Evolutionary conservation across 169 alveolate species (phyloP).

Genomic region (Miamiensis avidus): DNA sequence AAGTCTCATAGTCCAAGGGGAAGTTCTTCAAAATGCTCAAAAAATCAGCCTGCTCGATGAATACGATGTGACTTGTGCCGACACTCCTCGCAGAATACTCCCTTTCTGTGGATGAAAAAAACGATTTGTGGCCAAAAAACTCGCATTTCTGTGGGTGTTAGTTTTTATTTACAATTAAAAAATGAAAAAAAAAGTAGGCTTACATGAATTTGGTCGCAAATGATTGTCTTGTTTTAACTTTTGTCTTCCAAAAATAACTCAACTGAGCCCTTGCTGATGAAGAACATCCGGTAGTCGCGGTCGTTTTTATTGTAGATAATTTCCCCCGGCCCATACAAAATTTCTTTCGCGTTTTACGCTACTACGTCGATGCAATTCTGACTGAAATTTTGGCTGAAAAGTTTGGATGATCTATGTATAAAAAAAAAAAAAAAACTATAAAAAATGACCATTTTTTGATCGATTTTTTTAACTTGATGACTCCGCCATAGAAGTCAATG

Average conservation of each 20-base stretch:
- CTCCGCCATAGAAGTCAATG: not conserved
- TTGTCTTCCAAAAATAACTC: not conserved
- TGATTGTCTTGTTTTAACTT: too few species aligned
- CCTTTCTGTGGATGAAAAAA: not conserved
- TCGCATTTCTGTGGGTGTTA: not conserved
- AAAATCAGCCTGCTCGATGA: not conserved
- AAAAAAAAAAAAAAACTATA: too few species aligned
- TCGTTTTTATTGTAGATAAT: not conserved
- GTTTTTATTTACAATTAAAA: too few species aligned
- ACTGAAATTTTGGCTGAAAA: not conserved
- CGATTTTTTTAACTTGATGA: not conserved
- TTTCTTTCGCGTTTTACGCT: not conserved
- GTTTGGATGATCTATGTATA: not conserved
- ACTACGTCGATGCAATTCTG: not conserved
- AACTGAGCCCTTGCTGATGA: not conserved
- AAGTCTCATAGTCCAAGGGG: not conserved
- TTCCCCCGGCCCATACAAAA: not conserved
- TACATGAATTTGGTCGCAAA: too few species aligned
- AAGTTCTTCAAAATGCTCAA: too few species aligned
- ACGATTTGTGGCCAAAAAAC: not conserved
- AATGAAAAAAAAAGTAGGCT: too few species aligned
- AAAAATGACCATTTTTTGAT: not conserved
- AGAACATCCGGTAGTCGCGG: not conserved
- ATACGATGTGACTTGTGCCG: not conserved
- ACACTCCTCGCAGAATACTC: not conserved